These are phyloP conservation scores for Limnanthes douglasii DNA, from an alignment of 345 rosid genomes.

Conservation along the genomic window DNA sequence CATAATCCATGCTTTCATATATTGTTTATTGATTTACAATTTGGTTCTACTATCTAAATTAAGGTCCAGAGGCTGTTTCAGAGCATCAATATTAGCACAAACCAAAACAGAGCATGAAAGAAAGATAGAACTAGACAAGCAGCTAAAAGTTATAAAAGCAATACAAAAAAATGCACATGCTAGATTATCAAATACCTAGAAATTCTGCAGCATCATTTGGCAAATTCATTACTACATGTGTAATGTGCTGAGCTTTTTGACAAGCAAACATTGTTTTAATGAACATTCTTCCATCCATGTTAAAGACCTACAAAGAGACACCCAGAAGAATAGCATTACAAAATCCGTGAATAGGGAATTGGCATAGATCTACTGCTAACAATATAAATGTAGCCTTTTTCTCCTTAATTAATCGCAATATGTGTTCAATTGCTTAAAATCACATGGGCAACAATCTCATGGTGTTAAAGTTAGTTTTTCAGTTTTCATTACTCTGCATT, in stretches of 20 bases:
- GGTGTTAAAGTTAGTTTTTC: not conserved
- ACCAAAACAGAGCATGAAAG: not conserved
- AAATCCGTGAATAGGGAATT: no score
- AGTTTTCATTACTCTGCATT: no score
- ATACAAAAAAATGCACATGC: not conserved
- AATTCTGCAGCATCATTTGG: conserved; percentile 74
- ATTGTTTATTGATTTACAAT: no score
- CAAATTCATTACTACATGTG: conserved; percentile 79
- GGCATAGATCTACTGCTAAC: no score
- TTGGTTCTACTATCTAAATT: no score
- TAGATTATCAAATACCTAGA: conserved; percentile 28
- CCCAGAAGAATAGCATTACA: no score
- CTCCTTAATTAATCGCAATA: no score
- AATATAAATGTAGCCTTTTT: no score
- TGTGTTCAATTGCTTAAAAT: no score
- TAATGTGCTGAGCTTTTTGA: conserved; percentile 47
- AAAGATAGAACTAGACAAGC: not conserved
- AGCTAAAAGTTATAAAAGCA: not conserved
- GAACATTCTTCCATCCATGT: conserved; percentile 91
- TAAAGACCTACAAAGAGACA: conserved; percentile 34
- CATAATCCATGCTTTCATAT: not conserved
- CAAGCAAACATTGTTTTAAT: conserved; percentile 58
- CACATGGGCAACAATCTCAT: no score
- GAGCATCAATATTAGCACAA: no score
- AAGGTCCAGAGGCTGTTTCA: no score